Evolutionary conservation across 2,329 filamentous ascomycete species (phyloP), one percentile per base, ranked within the genome.

Genomic region (Tolypocladium paradoxum): DNA sequence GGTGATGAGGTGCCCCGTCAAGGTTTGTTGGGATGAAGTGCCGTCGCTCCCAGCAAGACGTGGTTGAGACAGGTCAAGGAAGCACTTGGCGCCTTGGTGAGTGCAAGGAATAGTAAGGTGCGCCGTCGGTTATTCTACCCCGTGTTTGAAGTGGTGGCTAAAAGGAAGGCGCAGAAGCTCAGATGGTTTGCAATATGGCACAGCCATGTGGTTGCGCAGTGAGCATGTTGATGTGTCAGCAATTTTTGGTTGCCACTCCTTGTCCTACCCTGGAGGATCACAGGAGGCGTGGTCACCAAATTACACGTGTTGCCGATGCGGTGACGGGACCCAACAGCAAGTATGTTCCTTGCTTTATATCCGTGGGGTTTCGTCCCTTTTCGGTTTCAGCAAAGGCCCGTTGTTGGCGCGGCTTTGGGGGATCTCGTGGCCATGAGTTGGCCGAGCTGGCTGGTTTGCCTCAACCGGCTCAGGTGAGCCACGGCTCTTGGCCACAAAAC

Each of bases 141-240:
- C 27, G 27, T 3, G 7, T 9, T 29, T 31, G 18, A 20, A n/a
- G 4, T 12, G 18, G 18, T 46, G 27, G 43, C 27, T 4, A 6
- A 31, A n/a, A 12, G 3, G 9, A 31, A 46, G 6, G 43, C 27
- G 43, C 43, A 29, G 43, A n/a, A 11, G 38, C 14, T 12, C 12
- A 4, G 12, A 16, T 34, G 12, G 33, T 34, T 16, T 34, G 33
- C 33, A 16, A 46, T 18, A 18, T 11, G 27, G 40, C 40, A 29
- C 14, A 16, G 24, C 12, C 54, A 46, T 51, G 49, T 35, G 52
- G 34, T 51, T 49, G 36, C 46, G 33, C 14, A 14, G 11, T 11
- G 48, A 35, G n/a, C 43, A 36, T 7, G 4, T 4, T 36, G 57
- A 57, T 58, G 57, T 57, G 54, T 58, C 53, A 58, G 61, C 36